phyloP scores from a whole-genome alignment of 768 basidiomycete genomes.

The Trametes villosa region DNA sequence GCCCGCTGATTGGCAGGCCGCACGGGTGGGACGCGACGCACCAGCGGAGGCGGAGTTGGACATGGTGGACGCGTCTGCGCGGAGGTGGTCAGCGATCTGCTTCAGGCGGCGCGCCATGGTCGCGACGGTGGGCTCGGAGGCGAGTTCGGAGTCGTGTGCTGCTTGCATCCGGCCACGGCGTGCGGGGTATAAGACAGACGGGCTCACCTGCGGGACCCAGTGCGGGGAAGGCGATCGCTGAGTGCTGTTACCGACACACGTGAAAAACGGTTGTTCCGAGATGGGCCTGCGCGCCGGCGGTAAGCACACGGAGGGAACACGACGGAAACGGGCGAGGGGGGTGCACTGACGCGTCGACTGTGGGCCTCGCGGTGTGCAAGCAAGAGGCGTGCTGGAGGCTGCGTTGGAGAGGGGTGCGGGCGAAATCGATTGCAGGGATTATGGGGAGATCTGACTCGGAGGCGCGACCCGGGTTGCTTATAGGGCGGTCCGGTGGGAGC shows the following conservation, averaged over 20 bases:
- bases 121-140: not conserved
- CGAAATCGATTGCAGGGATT: constrained; percentile 13
- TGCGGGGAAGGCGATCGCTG: constrained; percentile 17
- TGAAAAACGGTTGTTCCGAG: constrained; percentile 22
- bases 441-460: constrained; percentile 20
- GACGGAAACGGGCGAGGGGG: constrained; percentile 3
- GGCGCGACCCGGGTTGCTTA: constrained; percentile 1
- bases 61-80: constrained; percentile 43
- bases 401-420: not conserved
- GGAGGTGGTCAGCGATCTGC: constrained; percentile 61
- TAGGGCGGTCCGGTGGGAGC: constrained; percentile 14
- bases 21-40: constrained; percentile 35
- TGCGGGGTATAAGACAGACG: constrained; percentile 6
- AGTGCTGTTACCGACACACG: constrained; percentile 20
- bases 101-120: constrained; percentile 50
- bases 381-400: not conserved
- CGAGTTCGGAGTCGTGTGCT: not conserved
- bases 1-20: constrained; percentile 15
- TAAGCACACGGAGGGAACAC: constrained; percentile 14
- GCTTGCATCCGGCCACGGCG: not conserved
- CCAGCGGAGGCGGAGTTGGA: constrained; percentile 46
- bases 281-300: constrained; percentile 7
- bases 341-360: constrained; percentile 9
- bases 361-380: not conserved
- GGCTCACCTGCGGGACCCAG: constrained; percentile 16